A percentile compares a stretch with the other conserved stretches of the same genome.
Conservation (phyloP, 176 grass and related monocot species). For the Ananas comosus region DNA sequence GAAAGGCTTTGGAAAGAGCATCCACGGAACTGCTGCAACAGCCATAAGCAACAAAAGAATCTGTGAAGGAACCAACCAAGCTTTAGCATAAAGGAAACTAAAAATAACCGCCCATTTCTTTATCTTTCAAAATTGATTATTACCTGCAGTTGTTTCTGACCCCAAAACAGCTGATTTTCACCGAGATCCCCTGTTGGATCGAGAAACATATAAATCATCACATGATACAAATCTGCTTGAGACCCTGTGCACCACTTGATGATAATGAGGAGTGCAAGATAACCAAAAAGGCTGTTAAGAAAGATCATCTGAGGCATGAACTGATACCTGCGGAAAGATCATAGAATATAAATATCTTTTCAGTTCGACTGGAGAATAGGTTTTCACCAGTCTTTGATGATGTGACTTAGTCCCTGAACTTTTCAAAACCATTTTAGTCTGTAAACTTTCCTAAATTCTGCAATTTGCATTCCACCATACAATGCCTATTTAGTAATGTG, state of each 20-base stretch:
- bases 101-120: slow-evolving; percentile 12
- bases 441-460: neutral
- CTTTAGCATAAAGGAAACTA: slow-evolving; percentile 10
- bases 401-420: no score
- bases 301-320: slow-evolving; percentile 97
- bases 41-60: slow-evolving; percentile 80
- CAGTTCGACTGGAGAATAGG: neutral
- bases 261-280: slow-evolving; percentile 87
- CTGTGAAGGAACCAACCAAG: slow-evolving; percentile 41
- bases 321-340: slow-evolving; percentile 62
- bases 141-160: slow-evolving; percentile 88
- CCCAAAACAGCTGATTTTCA: slow-evolving; percentile 98
- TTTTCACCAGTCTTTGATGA: no score
- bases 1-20: slow-evolving; percentile 97
- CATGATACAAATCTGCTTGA: slow-evolving; percentile 95
- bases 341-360: slow-evolving; percentile 19
- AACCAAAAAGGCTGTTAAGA: slow-evolving; percentile 97
- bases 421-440: no score
- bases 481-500: no score
- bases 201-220: slow-evolving; percentile 99
- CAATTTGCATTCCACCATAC: no score
- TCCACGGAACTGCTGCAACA: slow-evolving; percentile 91
- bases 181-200: slow-evolving; percentile 85
- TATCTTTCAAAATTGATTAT: slow-evolving; percentile 24
- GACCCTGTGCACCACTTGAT: slow-evolving; percentile 96